Base-by-base conservation (phyloP, 2,329 filamentous ascomycete genomes). In the Xylariomycetidae sp. region DNA sequence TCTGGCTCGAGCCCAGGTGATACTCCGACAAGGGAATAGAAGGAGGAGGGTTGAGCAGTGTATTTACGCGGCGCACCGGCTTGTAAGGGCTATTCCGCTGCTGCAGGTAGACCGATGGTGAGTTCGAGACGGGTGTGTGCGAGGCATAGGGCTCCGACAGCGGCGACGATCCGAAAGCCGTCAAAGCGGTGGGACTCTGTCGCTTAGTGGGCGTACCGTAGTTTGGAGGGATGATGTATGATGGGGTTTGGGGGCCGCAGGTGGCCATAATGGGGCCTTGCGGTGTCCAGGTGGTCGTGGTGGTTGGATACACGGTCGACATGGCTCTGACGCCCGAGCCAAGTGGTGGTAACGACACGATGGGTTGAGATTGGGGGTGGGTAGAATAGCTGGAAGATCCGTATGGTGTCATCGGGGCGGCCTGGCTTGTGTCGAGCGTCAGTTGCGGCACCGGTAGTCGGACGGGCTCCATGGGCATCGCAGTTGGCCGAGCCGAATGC, bases 11-110 rank as follows among this genome's bases (percentile, higher is more conserved):
- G 30, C 73, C 63, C 34, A 85, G 67, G 45, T 83, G 71, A 54
- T 88, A 83, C 48, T 85, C 75, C 43, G 90, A 82, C 42, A 94
- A 74, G 6, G 87, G 87, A 7, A 80, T 73, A 16, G 86, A 85
- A 1, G 88, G 85, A 6, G 88, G 87, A 19, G 89, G 89, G 38
- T 92, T 88, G 18, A 96, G 70, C n/a, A 97, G 74, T 1, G 88
- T 94, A 48, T 92, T 88, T 38, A 96, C 87, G 40, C 87, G 77
- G 33, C 89, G 84, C 25, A 96, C 83, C 2, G 90, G 90, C 44
- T 88, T 85, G 62, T 97, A 97, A 3, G 92, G 92, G 35, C 90
- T 97, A 43, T 85, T 82, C 36, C 92, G 78, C 56, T 95, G 87
- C 52, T 86, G 84, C 23, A 96, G 70, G 61, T 94, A 94, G 51